Evolutionary conservation across 768 basidiomycete genomes (phyloP).

Genomic region (Agrocybe pediades): DNA sequence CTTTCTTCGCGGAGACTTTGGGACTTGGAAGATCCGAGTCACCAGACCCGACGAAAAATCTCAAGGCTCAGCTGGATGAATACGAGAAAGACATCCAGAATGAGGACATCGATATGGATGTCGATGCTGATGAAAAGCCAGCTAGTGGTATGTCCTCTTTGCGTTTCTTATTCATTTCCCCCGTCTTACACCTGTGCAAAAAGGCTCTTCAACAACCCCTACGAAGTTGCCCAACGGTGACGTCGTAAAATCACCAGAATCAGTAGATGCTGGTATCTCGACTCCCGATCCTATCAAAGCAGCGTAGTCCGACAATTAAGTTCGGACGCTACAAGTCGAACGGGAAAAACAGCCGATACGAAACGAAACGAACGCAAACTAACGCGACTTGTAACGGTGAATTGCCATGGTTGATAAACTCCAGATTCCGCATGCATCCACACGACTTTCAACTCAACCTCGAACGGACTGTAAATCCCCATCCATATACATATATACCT

Average conservation of each 20-base stretch:
- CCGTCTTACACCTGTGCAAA: background rate
- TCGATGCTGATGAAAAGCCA: conserved; percentile 24
- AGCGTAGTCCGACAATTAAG: too few relatives aligned
- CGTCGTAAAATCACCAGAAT: background rate
- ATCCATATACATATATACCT: background rate
- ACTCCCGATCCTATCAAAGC: background rate
- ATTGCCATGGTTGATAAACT: too few relatives aligned
- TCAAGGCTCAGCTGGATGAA: conserved; percentile 65
- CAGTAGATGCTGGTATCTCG: background rate
- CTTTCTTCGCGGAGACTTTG: conserved; percentile 53
- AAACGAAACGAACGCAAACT: too few relatives aligned
- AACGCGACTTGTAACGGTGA: too few relatives aligned
- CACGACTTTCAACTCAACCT: background rate
- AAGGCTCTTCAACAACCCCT: background rate
- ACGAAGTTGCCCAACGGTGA: background rate
- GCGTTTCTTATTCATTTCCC: background rate
- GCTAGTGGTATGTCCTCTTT: conserved; percentile 3
- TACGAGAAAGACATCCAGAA: conserved; percentile 50
- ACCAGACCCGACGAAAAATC: conserved; percentile 53
- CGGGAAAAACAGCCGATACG: too few relatives aligned
- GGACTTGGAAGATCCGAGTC: conserved; percentile 44
- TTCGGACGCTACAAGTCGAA: too few relatives aligned
- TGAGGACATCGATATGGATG: conserved; percentile 40
- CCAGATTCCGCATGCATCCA: background rate
- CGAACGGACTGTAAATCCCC: background rate